Evolutionary conservation across 1,139 yeast species (phyloP).

Genomic region (Kodamaea derodonti): DNA sequence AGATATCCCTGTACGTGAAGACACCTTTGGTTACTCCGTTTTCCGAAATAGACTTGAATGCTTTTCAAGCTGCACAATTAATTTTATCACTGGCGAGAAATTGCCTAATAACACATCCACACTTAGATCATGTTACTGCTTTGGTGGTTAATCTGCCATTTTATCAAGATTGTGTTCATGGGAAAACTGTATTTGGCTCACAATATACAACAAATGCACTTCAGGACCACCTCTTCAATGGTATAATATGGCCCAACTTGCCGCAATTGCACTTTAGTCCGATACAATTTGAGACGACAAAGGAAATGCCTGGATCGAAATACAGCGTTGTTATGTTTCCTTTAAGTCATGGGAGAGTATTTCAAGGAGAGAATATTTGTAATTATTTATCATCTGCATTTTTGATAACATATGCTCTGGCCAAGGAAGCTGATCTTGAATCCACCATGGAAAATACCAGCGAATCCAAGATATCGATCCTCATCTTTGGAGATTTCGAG

Average conservation of each 20-base stretch:
- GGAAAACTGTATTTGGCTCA: conserved; percentile 51
- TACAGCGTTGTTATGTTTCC: conserved; percentile 31
- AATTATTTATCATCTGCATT: conserved; percentile 46
- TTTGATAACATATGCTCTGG: conserved; percentile 34
- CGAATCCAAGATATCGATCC: conserved; percentile 20
- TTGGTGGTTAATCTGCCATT: conserved; percentile 68
- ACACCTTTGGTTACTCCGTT: conserved; percentile 29
- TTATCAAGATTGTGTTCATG: not conserved
- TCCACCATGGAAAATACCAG: not conserved
- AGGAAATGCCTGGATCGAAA: conserved; percentile 15
- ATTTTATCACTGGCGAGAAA: conserved; percentile 37
- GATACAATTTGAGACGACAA: conserved; percentile 14
- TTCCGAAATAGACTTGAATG: conserved; percentile 10
- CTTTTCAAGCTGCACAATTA: conserved; percentile 20
- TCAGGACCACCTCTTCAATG: conserved; percentile 62
- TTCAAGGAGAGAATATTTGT: conserved; percentile 4
- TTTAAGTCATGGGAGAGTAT: conserved; percentile 33
- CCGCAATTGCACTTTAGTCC: conserved; percentile 14
- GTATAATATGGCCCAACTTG: conserved; percentile 76
- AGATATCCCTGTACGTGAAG: conserved; percentile 17
- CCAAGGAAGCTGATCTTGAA: not conserved
- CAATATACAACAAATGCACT: conserved; percentile 51
- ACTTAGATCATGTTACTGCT: conserved; percentile 74
- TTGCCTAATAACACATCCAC: conserved; percentile 75
- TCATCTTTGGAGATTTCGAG: conserved; percentile 82